These are phyloP conservation scores for Talaromyces piceae DNA, from an alignment of 2,329 filamentous ascomycete genomes.

Conservation along the genomic window DNA sequence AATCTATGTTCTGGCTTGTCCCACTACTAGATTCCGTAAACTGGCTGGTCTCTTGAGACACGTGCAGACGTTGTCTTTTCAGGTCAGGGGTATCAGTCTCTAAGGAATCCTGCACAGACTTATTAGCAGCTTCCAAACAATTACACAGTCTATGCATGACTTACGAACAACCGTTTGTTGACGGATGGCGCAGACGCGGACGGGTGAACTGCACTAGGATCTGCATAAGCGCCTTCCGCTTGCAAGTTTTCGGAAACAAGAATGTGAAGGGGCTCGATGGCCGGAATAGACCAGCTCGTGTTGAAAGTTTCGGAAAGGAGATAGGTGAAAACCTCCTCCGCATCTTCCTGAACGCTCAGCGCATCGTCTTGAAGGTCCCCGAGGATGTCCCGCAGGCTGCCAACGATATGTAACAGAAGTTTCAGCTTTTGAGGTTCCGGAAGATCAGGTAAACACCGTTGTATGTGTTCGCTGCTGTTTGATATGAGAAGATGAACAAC, in stretches of 20 bases:
- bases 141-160: conserved; percentile 11
- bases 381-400: conserved; percentile 25
- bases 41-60: conserved; percentile 29
- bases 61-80: conserved; percentile 33
- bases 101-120: conserved; percentile 21
- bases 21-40: conserved; percentile 27
- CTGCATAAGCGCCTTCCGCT: not conserved
- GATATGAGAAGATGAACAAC: conserved; percentile 38
- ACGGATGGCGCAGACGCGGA: conserved; percentile 4
- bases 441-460: conserved; percentile 34
- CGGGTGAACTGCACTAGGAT: conserved; percentile 11
- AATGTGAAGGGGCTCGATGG: conserved; percentile 31
- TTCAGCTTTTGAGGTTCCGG: conserved; percentile 27
- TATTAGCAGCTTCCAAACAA: not conserved
- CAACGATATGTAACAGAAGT: conserved; percentile 27
- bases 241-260: conserved; percentile 19
- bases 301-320: conserved; percentile 30
- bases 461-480: conserved; percentile 42
- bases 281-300: conserved; percentile 30
- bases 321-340: conserved; percentile 28
- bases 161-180: conserved; percentile 27
- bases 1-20: conserved; percentile 20
- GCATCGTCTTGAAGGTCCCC: conserved; percentile 38
- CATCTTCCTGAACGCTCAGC: conserved; percentile 33
- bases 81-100: conserved; percentile 20